Evolutionary conservation across 164 flowering plant genomes (phyloP).

Genomic region (Chimonanthus praecox): DNA sequence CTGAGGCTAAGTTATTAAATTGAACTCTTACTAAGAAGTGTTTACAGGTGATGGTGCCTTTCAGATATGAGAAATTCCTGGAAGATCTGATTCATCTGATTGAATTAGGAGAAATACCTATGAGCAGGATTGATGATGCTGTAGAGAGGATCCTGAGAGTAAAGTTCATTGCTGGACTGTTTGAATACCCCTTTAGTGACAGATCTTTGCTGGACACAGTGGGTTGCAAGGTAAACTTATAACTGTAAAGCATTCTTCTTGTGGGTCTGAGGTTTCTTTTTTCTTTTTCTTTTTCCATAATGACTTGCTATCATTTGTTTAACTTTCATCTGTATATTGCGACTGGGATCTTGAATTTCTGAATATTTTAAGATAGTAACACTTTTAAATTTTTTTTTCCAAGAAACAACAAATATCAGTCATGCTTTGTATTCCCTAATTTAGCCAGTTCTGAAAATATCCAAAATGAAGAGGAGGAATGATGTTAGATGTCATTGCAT

Average conservation of each 20-base stretch:
- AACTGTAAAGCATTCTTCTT: not conserved
- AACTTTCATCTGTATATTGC: not conserved
- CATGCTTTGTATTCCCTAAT: not conserved
- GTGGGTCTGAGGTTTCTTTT: not conserved
- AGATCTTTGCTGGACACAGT: slow-evolving; percentile 62
- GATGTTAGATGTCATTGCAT: no score
- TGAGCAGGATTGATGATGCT: slow-evolving; percentile 78
- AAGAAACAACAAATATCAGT: not conserved
- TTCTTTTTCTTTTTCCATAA: not conserved
- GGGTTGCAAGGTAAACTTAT: slow-evolving; percentile 65
- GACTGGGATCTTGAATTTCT: not conserved
- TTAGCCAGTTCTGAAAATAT: not conserved
- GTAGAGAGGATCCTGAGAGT: slow-evolving; percentile 82
- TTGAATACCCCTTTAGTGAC: slow-evolving; percentile 66
- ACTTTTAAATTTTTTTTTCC: not conserved
- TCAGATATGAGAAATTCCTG: slow-evolving; percentile 45
- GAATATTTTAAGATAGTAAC: not conserved
- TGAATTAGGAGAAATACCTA: slow-evolving; percentile 61
- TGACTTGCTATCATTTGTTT: not conserved
- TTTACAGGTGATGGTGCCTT: slow-evolving; percentile 84
- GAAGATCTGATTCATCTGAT: slow-evolving; percentile 49
- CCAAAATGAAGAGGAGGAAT: no score
- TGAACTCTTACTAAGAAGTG: slow-evolving; percentile 1
- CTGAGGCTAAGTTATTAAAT: slow-evolving; percentile 1
- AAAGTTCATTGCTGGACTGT: slow-evolving; percentile 71